A percentile compares a stretch with the other conserved stretches of the same genome.
These are phyloP conservation scores for Penicillium malachiteum DNA, from an alignment of 495 filamentous ascomycete genomes.

Conservation along the genomic window DNA sequence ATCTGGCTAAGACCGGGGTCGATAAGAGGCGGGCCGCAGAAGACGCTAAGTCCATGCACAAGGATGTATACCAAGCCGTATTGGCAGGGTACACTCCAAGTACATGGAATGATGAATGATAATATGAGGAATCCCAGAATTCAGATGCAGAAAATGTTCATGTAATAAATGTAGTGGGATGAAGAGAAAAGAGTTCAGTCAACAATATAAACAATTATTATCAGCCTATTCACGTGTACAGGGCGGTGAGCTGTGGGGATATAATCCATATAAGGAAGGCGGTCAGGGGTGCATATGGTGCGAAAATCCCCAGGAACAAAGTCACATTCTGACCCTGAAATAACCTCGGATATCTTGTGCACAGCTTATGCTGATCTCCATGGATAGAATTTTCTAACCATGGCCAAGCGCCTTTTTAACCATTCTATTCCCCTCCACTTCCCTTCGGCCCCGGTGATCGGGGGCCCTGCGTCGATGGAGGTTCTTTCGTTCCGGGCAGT, in stretches of 20 bases:
- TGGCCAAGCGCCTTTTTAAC: slow-evolving; percentile 41
- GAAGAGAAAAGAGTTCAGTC: no score
- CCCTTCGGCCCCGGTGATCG: slow-evolving; percentile 28
- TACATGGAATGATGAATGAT: no score
- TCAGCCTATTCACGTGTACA: no score
- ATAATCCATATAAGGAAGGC: background rate
- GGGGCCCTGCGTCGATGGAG: slow-evolving; percentile 34
- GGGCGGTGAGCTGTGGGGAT: no score
- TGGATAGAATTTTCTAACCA: slow-evolving; percentile 34
- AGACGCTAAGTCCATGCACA: background rate
- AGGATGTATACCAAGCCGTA: background rate
- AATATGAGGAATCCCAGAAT: no score
- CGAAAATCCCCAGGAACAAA: background rate
- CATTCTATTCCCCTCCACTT: slow-evolving; percentile 29
- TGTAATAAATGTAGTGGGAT: no score
- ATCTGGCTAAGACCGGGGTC: slow-evolving; percentile 10
- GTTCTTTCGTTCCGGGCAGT: slow-evolving; percentile 43
- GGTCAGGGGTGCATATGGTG: background rate
- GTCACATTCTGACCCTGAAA: background rate
- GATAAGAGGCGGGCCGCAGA: background rate
- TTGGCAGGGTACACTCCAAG: no score
- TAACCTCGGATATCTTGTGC: background rate
- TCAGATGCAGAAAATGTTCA: no score
- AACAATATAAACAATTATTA: no score
- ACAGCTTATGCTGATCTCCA: slow-evolving; percentile 5